A percentile compares a stretch with the other conserved stretches of the same genome.
Evolutionary conservation across 306 rosid genomes (phyloP).

Genomic region (Benincasa hispida): DNA sequence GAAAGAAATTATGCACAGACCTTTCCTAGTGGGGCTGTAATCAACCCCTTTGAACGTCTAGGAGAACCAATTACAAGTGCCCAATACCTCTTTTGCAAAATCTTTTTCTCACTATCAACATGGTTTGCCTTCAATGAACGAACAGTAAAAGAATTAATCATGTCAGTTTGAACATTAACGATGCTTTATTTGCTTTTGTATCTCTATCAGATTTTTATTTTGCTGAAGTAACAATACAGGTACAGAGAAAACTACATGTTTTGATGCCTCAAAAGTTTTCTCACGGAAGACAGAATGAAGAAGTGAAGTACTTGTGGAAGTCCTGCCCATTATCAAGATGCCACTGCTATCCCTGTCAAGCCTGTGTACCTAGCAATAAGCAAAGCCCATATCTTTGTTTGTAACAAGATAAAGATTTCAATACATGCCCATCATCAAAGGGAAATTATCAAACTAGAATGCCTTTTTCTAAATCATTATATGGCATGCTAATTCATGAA

Average conservation of each 20-base stretch:
- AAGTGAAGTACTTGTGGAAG: constrained; percentile 53
- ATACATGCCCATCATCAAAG: background rate
- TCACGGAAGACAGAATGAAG: constrained; percentile 80
- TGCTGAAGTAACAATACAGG: background rate
- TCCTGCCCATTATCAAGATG: constrained; percentile 84
- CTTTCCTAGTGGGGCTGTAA: constrained; percentile 77
- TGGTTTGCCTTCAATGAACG: constrained; percentile 16
- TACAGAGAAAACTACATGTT: constrained; percentile 30
- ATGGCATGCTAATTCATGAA: background rate
- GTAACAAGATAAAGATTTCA: background rate
- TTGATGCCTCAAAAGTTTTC: constrained; percentile 58
- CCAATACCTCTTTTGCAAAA: constrained; percentile 60
- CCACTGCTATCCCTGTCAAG: constrained; percentile 86
- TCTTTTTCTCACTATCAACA: constrained; percentile 24
- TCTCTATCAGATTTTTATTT: background rate
- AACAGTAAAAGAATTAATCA: background rate
- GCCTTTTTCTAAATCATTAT: background rate
- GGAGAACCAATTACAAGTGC: constrained; percentile 96
- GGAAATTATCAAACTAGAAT: background rate
- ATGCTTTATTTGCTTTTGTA: background rate
- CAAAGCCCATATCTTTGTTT: constrained; percentile 7
- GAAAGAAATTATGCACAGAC: constrained; percentile 19
- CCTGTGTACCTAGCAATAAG: constrained; percentile 57
- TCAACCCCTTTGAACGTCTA: constrained; percentile 44
- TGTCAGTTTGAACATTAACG: background rate